phyloP scores from a whole-genome alignment of 345 rosid genomes.

The Zanthoxylum bungeanum region DNA sequence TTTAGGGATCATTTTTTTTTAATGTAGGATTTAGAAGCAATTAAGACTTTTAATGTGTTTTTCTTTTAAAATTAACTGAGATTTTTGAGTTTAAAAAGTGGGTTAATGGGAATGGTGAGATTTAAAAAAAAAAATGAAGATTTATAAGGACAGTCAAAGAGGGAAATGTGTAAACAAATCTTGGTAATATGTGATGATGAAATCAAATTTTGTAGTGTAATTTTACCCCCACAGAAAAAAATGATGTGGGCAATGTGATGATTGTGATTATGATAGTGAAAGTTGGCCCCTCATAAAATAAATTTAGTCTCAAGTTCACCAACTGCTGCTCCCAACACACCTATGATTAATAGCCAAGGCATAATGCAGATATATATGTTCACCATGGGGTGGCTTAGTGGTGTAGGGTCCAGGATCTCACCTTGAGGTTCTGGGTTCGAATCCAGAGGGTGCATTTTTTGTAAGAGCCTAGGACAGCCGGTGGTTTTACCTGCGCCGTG shows the following conservation, averaged over 20 bases:
- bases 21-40: neutral
- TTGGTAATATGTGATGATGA: slow-evolving; percentile 18
- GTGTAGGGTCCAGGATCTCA: no score
- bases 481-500: no score
- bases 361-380: slow-evolving; percentile 4
- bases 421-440: no score
- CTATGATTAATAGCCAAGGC: slow-evolving; percentile 30
- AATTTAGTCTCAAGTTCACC: slow-evolving; percentile 30
- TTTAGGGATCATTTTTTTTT: neutral
- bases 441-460: no score
- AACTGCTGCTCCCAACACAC: slow-evolving; percentile 27
- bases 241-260: slow-evolving; percentile 6
- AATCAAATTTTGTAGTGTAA: neutral
- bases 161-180: slow-evolving; percentile 19
- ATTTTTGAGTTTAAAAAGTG: neutral
- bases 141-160: slow-evolving; percentile 2
- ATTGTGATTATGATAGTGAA: slow-evolving; percentile 17
- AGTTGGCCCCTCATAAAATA: slow-evolving; percentile 32
- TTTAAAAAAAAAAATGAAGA: neutral
- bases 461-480: no score
- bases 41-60: neutral
- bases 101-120: slow-evolving; percentile 4
- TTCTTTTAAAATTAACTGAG: neutral
- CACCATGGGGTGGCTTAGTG: no score
- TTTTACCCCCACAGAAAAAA: neutral